A percentile compares a stretch with the other conserved stretches of the same genome.
Evolutionary conservation across 1,284 basidiomycete genomes (phyloP).

Genomic region (Malassezia restricta): DNA sequence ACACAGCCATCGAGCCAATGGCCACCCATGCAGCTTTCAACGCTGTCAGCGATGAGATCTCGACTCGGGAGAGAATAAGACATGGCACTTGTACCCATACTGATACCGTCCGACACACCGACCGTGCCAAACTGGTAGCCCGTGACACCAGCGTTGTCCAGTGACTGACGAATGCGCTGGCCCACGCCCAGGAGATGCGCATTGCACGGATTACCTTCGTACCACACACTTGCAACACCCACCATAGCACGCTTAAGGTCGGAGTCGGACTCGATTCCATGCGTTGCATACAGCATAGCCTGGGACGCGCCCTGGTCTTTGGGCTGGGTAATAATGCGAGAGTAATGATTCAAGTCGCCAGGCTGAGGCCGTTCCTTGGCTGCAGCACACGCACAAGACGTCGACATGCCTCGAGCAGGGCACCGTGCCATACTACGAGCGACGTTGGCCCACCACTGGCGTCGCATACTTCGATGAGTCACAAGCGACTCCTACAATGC

Average conservation of each 20-base stretch:
- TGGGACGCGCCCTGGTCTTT: constrained; percentile 45
- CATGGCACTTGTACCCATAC: constrained; percentile 45
- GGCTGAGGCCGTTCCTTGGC: constrained; percentile 20
- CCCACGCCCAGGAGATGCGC: constrained; percentile 41
- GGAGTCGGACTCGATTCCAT: constrained; percentile 36
- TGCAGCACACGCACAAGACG: constrained; percentile 8
- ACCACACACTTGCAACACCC: constrained; percentile 43
- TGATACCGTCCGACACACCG: constrained; percentile 45
- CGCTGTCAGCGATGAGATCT: constrained; percentile 43
- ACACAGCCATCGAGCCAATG: constrained; percentile 45
- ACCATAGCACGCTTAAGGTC: constrained; percentile 43
- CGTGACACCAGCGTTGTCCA: constrained; percentile 38
- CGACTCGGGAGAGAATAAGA: constrained; percentile 42
- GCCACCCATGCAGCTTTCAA: constrained; percentile 40
- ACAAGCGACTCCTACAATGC: too few species aligned
- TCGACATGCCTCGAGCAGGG: constrained; percentile 1
- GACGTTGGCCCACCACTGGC: too few species aligned
- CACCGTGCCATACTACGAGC: not conserved
- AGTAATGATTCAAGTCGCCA: constrained; percentile 38
- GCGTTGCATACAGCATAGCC: constrained; percentile 45
- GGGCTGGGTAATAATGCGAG: constrained; percentile 37
- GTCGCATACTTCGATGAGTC: too few species aligned
- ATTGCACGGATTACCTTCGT: constrained; percentile 45
- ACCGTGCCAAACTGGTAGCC: constrained; percentile 44
- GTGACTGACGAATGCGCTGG: constrained; percentile 33